A percentile compares a stretch with the other conserved stretches of the same genome.
phyloP scores from a whole-genome alignment of 2,329 filamentous ascomycete species.

The Aspergillus caelatus region DNA sequence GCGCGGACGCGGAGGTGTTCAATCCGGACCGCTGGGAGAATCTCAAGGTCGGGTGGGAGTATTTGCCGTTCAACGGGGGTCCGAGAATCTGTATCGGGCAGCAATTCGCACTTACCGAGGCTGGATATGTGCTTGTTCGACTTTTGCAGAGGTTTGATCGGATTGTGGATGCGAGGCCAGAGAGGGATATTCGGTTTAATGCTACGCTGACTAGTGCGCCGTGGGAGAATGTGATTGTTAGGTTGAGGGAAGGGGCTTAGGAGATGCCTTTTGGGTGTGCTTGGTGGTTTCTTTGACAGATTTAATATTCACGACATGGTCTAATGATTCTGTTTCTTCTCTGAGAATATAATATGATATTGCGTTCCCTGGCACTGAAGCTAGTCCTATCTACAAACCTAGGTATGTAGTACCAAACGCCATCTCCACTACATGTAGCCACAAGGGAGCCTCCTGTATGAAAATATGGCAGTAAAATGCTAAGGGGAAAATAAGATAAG shows the following conservation, averaged over 20 bases:
- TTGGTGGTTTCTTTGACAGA: background rate
- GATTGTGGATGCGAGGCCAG: constrained; percentile 49
- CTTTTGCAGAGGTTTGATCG: constrained; percentile 72
- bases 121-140: constrained; percentile 67
- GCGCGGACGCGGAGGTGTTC: constrained; percentile 55
- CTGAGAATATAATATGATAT: too few relatives aligned
- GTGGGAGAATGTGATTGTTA: constrained; percentile 33
- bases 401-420: too few relatives aligned
- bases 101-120: constrained; percentile 77
- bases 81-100: constrained; percentile 76
- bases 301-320: background rate
- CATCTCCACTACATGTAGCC: too few relatives aligned
- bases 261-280: background rate
- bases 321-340: too few relatives aligned
- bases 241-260: constrained; percentile 29
- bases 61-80: constrained; percentile 75
- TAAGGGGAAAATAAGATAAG: too few relatives aligned
- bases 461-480: too few relatives aligned
- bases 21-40: constrained; percentile 72
- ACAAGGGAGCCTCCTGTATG: too few relatives aligned
- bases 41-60: constrained; percentile 66
- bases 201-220: constrained; percentile 32
- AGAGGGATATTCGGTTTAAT: constrained; percentile 21
- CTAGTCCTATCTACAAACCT: too few relatives aligned
- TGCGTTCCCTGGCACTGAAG: accelerated